These are phyloP conservation scores for Pythium aristosporum DNA, from an alignment of 352 stramenopile genomes.

Conservation along the genomic window DNA sequence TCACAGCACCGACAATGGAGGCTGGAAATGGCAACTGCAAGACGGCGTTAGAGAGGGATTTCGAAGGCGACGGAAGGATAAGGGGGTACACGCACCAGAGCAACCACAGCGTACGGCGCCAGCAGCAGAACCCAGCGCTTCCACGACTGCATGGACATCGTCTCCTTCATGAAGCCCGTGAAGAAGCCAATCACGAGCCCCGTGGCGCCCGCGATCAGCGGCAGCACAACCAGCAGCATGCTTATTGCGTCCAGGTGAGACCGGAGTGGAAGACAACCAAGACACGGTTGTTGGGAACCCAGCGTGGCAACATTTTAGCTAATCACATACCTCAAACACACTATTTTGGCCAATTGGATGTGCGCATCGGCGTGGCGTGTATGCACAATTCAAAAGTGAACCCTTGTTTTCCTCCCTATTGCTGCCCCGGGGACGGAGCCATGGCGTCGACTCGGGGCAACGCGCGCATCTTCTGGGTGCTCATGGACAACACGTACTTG, in stretches of 20 bases:
- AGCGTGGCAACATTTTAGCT: neutral
- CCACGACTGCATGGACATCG: slow-evolving; percentile 35
- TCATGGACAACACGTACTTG: slow-evolving; percentile 43
- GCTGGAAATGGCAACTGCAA: slow-evolving; percentile 37
- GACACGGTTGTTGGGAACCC: neutral
- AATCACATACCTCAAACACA: neutral
- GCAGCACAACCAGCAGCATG: slow-evolving; percentile 30
- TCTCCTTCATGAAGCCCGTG: slow-evolving; percentile 57
- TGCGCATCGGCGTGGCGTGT: neutral
- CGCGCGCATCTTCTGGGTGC: slow-evolving; percentile 28
- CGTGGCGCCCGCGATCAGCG: slow-evolving; percentile 35
- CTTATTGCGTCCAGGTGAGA: neutral
- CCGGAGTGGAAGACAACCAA: neutral
- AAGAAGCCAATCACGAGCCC: slow-evolving; percentile 43
- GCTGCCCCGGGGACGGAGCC: neutral
- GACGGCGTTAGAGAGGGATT: neutral
- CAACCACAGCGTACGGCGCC: slow-evolving; percentile 25
- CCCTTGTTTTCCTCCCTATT: neutral
- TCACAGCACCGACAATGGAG: slow-evolving; percentile 23
- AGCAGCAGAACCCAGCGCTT: slow-evolving; percentile 47
- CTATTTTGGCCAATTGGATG: neutral
- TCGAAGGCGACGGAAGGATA: neutral
- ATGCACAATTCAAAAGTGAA: neutral
- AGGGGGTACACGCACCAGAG: slow-evolving; percentile 33
- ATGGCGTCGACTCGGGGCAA: slow-evolving; percentile 7